Percentiles rank a stretch among this genome's conserved stretches.
These are phyloP conservation scores for Candida saitoana DNA, from an alignment of 805 yeast species.

Conservation along the genomic window DNA sequence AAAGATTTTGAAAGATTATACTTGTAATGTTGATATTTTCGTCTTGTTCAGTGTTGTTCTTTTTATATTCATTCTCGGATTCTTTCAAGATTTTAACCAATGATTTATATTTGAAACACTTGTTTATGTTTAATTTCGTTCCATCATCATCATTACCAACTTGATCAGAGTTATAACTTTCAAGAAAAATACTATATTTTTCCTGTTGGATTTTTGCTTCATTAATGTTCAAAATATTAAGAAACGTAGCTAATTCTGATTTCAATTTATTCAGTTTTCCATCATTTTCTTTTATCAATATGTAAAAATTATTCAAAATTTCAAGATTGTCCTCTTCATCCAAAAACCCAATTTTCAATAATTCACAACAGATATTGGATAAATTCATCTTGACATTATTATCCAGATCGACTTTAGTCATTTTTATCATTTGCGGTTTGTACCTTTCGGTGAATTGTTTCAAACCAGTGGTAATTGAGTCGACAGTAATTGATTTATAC, in stretches of 20 bases:
- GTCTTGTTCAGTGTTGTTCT: slow-evolving; percentile 8
- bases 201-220: slow-evolving; percentile 34
- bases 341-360: slow-evolving; percentile 58
- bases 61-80: slow-evolving; percentile 5
- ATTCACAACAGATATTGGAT: slow-evolving; percentile 48
- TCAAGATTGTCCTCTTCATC: slow-evolving; percentile 51
- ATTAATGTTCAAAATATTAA: slow-evolving; percentile 42
- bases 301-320: slow-evolving; percentile 18
- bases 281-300: slow-evolving; percentile 16
- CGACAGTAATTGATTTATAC: slow-evolving; percentile 25
- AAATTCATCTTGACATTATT: slow-evolving; percentile 49
- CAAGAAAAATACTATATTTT: slow-evolving; percentile 26
- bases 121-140: slow-evolving; percentile 16
- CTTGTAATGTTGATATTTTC: slow-evolving; percentile 5
- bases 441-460: slow-evolving; percentile 77
- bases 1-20: slow-evolving; percentile 29
- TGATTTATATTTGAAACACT: slow-evolving; percentile 18
- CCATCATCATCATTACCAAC: slow-evolving; percentile 18
- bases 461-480: slow-evolving; percentile 52
- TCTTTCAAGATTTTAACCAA: slow-evolving; percentile 14
- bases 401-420: slow-evolving; percentile 43
- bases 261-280: slow-evolving; percentile 23
- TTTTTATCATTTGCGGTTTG: slow-evolving; percentile 60
- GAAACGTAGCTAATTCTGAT: slow-evolving; percentile 53
- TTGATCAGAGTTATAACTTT: slow-evolving; percentile 20